Base-by-base conservation (phyloP, 495 filamentous ascomycete species). In the Darksidea phi region DNA sequence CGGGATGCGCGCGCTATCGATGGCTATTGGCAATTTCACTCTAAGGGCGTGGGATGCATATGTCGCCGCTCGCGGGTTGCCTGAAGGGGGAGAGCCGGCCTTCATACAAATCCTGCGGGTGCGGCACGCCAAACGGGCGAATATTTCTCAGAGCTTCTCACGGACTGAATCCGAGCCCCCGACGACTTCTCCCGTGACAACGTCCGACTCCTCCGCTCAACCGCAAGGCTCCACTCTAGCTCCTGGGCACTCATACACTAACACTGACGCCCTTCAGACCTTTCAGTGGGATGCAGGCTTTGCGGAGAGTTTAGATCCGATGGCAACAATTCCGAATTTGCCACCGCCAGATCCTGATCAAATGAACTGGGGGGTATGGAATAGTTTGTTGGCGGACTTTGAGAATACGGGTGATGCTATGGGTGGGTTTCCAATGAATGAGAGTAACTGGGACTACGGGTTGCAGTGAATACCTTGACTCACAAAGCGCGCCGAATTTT, bases 11-110 rank as follows among this genome's bases (percentile, higher is more conserved):
- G 54, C 50, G 17, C 54, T 67, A 11, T 59, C 59, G 2, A 42
- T 59, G 38, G 59, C 64, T 2, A 28, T 67, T 8, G 64, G 59
- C 1, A 67, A 63, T 21, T 20, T 67, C 6, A 62, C 64, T 10
- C 25, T 67, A 28, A 67, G 60, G 26, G 55, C 64, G 10, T 67
- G 64, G 64, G 46, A 59, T 17, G 64, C 64, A 15, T 63, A 32
- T 32, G 25, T 36, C 7, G 13, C n/a, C 6, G 54, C 43, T 6
- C n/a, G 54, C 2, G 45, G 49, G 7, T 21, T 53, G 18, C 43
- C 59, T 36, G 45, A 23, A 17, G 25, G 41, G 24, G 60, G 51
- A 2, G 59, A 59, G 24, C 64, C 64, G 28, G 20, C 46, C 21
- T 67, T 59, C 25, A 67, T 67, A 21, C 32, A 62, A 13, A 18